These are phyloP conservation scores for Gossypium schwendimanii DNA, from an alignment of 441 rosid genomes.

Conservation along the genomic window DNA sequence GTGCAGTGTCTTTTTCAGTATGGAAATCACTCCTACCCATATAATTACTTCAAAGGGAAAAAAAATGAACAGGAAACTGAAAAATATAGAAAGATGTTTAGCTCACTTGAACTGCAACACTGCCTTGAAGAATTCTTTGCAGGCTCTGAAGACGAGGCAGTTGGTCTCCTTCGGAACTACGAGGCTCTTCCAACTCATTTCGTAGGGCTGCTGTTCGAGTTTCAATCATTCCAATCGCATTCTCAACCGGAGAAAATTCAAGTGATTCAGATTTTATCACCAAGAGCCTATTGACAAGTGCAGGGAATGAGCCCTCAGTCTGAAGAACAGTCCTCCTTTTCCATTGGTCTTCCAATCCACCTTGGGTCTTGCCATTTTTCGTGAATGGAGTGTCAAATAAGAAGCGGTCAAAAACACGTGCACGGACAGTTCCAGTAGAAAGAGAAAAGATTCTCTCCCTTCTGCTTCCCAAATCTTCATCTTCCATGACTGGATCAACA, in stretches of 20 bases:
- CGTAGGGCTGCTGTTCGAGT: conserved; percentile 89
- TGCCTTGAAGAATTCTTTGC: conserved; percentile 98
- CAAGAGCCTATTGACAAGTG: conserved; percentile 84
- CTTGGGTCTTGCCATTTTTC: conserved; percentile 97
- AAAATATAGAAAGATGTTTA: background rate
- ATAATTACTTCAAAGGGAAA: background rate
- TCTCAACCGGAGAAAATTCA: conserved; percentile 97
- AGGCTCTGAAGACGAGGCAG: conserved; percentile 93
- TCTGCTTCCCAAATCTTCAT: conserved; percentile 97
- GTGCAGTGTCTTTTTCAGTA: background rate
- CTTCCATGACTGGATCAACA: conserved; percentile 97
- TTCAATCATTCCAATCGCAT: conserved; percentile 99
- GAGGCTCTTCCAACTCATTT: conserved; percentile 97
- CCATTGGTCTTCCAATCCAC: conserved; percentile 99
- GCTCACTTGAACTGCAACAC: conserved; percentile 97
- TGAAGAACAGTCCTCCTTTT: conserved; percentile 92
- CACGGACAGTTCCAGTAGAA: conserved; percentile 88
- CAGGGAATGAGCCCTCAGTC: conserved; percentile 95
- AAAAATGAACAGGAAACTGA: background rate
- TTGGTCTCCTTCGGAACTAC: conserved; percentile 97
- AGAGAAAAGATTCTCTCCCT: conserved; percentile 93
- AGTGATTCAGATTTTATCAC: conserved; percentile 92
- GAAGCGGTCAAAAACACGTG: conserved; percentile 94
- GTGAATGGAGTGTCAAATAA: conserved; percentile 98
- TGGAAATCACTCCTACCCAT: background rate